Evolutionary conservation across 2,329 filamentous ascomycete genomes (phyloP).

Genomic region (Xylariales sp.): DNA sequence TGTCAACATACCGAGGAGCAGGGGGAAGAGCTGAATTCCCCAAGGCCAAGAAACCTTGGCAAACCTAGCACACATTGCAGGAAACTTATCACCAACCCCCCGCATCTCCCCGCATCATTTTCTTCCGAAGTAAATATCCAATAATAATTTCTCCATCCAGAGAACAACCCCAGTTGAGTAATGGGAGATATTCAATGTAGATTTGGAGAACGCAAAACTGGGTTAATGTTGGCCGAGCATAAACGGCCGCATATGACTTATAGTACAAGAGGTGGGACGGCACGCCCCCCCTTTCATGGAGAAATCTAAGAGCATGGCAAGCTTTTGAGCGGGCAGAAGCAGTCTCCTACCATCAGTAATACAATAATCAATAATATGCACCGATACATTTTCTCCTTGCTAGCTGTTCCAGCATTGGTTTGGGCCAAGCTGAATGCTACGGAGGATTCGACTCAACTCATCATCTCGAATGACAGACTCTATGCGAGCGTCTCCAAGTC

Average conservation of each 20-base stretch:
- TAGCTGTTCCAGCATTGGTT: not conserved
- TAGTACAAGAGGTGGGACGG: not conserved
- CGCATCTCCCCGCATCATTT: constrained; percentile 3
- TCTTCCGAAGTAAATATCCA: constrained; percentile 3
- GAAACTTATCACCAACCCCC: no score
- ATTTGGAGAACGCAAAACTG: not conserved
- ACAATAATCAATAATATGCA: not conserved
- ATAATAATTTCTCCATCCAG: constrained; percentile 7
- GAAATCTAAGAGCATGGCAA: not conserved
- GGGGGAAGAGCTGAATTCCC: no score
- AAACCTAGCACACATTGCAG: no score
- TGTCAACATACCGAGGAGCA: no score
- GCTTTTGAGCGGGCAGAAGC: not conserved
- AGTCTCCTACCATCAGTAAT: not conserved
- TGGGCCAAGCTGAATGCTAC: constrained; percentile 22
- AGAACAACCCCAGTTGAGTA: constrained; percentile 2
- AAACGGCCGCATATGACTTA: not conserved
- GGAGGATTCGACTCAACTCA: constrained; percentile 26
- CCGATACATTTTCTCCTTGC: not conserved
- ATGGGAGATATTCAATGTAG: not conserved
- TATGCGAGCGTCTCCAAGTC: constrained; percentile 31
- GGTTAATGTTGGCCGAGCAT: not conserved
- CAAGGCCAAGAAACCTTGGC: no score
- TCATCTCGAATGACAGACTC: constrained; percentile 33
- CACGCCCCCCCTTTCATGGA: not conserved